These are phyloP conservation scores for Aspergillus caelatus DNA, from an alignment of 2,329 filamentous ascomycete genomes.

Conservation along the genomic window DNA sequence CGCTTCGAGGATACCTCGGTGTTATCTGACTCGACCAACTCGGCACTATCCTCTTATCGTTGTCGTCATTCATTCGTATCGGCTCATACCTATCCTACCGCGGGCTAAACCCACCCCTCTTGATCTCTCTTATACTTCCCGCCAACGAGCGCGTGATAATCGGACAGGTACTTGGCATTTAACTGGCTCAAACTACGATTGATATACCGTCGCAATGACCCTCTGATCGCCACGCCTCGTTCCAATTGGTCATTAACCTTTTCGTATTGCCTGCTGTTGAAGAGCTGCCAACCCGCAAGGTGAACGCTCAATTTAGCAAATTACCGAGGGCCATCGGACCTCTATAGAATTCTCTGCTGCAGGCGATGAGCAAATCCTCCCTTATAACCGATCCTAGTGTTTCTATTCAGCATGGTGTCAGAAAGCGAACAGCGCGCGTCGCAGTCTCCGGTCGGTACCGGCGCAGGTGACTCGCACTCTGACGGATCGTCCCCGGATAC, in stretches of 20 bases:
- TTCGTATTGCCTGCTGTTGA: slow-evolving; percentile 12
- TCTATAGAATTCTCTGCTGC: background rate
- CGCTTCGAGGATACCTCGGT: background rate
- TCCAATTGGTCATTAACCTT: slow-evolving; percentile 2
- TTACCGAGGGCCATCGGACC: background rate
- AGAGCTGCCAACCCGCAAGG: background rate
- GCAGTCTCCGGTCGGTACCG: slow-evolving; percentile 10
- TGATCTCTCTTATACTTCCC: slow-evolving; percentile 4
- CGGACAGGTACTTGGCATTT: slow-evolving; percentile 6
- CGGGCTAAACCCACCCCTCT: background rate
- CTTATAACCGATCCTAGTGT: background rate
- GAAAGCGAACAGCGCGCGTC: slow-evolving; percentile 8
- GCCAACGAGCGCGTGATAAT: slow-evolving; percentile 18
- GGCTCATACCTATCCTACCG: background rate
- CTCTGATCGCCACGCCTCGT: slow-evolving; percentile 10
- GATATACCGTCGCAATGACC: slow-evolving; percentile 17
- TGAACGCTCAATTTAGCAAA: background rate
- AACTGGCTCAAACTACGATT: slow-evolving; percentile 8
- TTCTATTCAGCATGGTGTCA: slow-evolving; percentile 18
- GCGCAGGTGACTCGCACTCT: slow-evolving; percentile 15
- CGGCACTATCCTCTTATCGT: slow-evolving; percentile 1
- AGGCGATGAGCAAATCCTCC: background rate
- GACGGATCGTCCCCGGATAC: slow-evolving; percentile 17
- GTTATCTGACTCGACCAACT: background rate
- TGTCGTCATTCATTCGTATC: slow-evolving; percentile 12